Conservation (phyloP, 495 filamentous ascomycete species). For the Xylaria nigripes region DNA sequence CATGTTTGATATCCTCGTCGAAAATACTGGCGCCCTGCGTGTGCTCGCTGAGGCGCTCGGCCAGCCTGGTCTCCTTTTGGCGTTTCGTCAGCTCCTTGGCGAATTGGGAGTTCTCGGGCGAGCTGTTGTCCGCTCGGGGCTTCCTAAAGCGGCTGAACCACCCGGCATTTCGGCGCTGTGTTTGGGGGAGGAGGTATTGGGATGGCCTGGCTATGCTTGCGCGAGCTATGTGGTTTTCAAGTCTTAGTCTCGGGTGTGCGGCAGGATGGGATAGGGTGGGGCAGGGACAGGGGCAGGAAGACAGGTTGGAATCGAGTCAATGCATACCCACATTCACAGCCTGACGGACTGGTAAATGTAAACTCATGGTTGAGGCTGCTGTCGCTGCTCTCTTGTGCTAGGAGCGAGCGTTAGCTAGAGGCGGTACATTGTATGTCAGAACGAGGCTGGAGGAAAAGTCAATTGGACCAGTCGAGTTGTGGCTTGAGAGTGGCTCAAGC, state of each 20-base stretch:
- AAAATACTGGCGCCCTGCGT: constrained; percentile 51
- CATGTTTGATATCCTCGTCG: constrained; percentile 39
- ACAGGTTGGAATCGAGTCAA: constrained; percentile 1
- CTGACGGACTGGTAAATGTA: constrained; percentile 38
- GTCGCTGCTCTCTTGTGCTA: not conserved
- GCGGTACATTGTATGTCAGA: not conserved
- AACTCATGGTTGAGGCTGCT: constrained; percentile 30
- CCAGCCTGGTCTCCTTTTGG: constrained; percentile 24
- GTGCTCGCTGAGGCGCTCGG: constrained; percentile 21
- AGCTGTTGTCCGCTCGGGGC: not conserved
- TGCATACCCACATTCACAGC: constrained; percentile 32
- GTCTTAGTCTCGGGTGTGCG: not conserved
- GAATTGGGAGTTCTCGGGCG: not conserved
- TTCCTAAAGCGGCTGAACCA: constrained; percentile 17
- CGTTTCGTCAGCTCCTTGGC: constrained; percentile 11
- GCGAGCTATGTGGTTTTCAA: constrained; percentile 10
- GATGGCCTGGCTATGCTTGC: constrained; percentile 27
- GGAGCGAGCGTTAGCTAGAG: not conserved
- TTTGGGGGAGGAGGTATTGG: constrained; percentile 17
- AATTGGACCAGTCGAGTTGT: not conserved
- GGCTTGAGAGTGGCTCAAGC: constrained; percentile 1
- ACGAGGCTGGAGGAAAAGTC: constrained; percentile 5
- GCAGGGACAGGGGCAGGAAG: not conserved
- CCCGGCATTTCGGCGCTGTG: constrained; percentile 23
- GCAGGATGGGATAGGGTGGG: not conserved